Evolutionary conservation across 352 stramenopile genomes (phyloP).

Genomic region (Pythium phragmitis): DNA sequence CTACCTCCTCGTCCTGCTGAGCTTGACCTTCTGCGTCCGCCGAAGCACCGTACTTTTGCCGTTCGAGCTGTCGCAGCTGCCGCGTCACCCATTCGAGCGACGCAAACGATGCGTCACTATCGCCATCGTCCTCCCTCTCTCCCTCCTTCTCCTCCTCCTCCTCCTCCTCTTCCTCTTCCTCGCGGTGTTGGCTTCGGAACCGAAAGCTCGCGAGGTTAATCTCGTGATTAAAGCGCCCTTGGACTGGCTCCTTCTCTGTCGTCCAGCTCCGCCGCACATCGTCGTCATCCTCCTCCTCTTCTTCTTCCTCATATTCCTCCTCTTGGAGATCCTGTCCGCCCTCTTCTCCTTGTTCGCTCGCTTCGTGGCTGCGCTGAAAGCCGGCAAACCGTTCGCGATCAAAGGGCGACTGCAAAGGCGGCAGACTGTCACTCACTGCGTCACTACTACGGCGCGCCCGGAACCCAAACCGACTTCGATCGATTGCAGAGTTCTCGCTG

Average conservation of each 20-base stretch:
- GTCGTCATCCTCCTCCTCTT: conserved; percentile 31
- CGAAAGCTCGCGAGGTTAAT: conserved; percentile 16
- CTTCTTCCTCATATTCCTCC: conserved; percentile 20
- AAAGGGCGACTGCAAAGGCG: background rate
- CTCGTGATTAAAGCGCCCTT: background rate
- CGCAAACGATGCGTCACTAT: conserved; percentile 27
- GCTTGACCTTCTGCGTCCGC: conserved; percentile 9
- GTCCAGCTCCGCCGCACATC: conserved; percentile 28
- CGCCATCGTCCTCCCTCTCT: conserved; percentile 14
- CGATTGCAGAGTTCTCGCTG: conserved; percentile 3
- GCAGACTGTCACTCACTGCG: conserved; percentile 6
- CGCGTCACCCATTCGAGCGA: conserved; percentile 32
- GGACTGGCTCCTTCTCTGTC: conserved; percentile 21
- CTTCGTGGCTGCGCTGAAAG: conserved; percentile 12
- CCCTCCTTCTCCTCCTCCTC: conserved; percentile 12
- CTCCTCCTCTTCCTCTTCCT: background rate
- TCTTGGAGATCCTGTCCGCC: conserved; percentile 4
- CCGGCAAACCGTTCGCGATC: conserved; percentile 6
- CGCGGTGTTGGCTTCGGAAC: background rate
- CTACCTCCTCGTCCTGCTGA: conserved; percentile 15
- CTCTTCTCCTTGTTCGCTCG: background rate
- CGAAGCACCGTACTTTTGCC: background rate
- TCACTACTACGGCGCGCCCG: conserved; percentile 19
- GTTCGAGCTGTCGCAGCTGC: conserved; percentile 24
- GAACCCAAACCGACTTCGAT: conserved; percentile 18